These are phyloP conservation scores for Myriosclerotinia curreyana DNA, from an alignment of 2,329 filamentous ascomycete genomes.

Conservation along the genomic window DNA sequence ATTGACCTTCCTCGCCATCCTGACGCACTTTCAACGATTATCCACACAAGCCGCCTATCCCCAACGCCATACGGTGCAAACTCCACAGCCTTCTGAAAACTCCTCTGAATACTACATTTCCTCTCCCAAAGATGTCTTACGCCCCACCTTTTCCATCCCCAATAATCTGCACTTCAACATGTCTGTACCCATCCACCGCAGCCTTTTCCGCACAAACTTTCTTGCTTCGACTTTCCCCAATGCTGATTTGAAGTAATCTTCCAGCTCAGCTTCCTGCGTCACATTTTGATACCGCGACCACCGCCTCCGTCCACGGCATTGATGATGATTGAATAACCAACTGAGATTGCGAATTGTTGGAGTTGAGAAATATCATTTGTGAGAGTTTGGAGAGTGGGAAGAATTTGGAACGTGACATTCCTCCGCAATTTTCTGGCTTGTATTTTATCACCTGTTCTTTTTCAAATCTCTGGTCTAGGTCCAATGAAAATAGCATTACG, in stretches of 20 bases:
- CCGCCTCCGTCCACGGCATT: slow-evolving; percentile 63
- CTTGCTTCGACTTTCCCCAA: slow-evolving; percentile 57
- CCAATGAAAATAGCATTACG: slow-evolving; percentile 65
- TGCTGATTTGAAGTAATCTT: slow-evolving; percentile 52
- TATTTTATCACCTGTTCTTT: slow-evolving; percentile 46
- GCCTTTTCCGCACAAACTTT: slow-evolving; percentile 57
- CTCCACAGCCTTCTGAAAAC: slow-evolving; percentile 53
- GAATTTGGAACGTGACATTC: slow-evolving; percentile 66
- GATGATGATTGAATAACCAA: slow-evolving; percentile 50
- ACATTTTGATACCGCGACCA: slow-evolving; percentile 63
- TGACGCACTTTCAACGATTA: slow-evolving; percentile 48
- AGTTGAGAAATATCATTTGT: slow-evolving; percentile 62
- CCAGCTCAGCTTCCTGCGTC: slow-evolving; percentile 48
- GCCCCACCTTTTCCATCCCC: slow-evolving; percentile 50
- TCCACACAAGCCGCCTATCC: slow-evolving; percentile 42
- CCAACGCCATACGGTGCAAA: slow-evolving; percentile 65
- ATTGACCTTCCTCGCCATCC: slow-evolving; percentile 50
- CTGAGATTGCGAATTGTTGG: slow-evolving; percentile 43
- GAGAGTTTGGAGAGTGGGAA: slow-evolving; percentile 65
- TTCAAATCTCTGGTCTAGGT: slow-evolving; percentile 47
- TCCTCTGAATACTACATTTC: slow-evolving; percentile 51
- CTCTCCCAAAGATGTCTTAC: slow-evolving; percentile 46
- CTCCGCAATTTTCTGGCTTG: slow-evolving; percentile 60
- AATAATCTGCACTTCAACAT: slow-evolving; percentile 52
- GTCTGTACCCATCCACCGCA: slow-evolving; percentile 56